Evolutionary conservation across 164 flowering plant genomes (phyloP).

Genomic region (Cinnamomum chago): DNA sequence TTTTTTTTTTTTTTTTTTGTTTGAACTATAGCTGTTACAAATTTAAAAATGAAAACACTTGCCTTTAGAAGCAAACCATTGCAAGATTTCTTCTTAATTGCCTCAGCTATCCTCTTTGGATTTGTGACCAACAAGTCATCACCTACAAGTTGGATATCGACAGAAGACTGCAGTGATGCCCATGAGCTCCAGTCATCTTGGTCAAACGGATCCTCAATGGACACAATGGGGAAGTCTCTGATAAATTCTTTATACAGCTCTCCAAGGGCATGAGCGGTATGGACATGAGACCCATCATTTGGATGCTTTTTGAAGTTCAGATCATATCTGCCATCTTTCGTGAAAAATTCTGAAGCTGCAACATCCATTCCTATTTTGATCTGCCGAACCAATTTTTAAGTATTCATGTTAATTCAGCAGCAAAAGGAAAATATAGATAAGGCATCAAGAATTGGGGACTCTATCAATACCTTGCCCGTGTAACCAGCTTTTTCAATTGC

Average conservation of each 20-base stretch:
- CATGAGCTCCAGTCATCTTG: constrained; percentile 98
- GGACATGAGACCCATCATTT: constrained; percentile 87
- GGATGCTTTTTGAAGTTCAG: constrained; percentile 89
- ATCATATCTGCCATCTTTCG: constrained; percentile 78
- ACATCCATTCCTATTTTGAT: constrained; percentile 99
- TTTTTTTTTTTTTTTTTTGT: too few species aligned
- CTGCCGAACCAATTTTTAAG: constrained; percentile 36
- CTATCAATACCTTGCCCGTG: constrained; percentile 70
- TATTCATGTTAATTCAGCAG: constrained; percentile 5
- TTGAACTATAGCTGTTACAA: not conserved
- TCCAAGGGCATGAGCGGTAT: constrained; percentile 56
- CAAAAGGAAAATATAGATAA: not conserved
- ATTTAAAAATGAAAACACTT: constrained; percentile 14
- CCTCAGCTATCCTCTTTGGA: constrained; percentile 90
- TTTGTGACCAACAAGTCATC: constrained; percentile 97
- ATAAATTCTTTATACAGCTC: constrained; percentile 84
- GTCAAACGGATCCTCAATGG: constrained; percentile 99
- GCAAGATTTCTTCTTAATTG: constrained; percentile 84
- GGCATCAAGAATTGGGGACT: too few species aligned
- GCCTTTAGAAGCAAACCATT: constrained; percentile 83
- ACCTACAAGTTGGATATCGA: constrained; percentile 91
- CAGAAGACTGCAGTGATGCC: constrained; percentile 73
- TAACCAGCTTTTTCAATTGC: constrained; percentile 98
- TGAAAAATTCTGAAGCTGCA: constrained; percentile 92
- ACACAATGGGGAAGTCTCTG: constrained; percentile 87